These are phyloP conservation scores for Leptographium radiaticola DNA, from an alignment of 2,329 filamentous ascomycete genomes.

Conservation along the genomic window DNA sequence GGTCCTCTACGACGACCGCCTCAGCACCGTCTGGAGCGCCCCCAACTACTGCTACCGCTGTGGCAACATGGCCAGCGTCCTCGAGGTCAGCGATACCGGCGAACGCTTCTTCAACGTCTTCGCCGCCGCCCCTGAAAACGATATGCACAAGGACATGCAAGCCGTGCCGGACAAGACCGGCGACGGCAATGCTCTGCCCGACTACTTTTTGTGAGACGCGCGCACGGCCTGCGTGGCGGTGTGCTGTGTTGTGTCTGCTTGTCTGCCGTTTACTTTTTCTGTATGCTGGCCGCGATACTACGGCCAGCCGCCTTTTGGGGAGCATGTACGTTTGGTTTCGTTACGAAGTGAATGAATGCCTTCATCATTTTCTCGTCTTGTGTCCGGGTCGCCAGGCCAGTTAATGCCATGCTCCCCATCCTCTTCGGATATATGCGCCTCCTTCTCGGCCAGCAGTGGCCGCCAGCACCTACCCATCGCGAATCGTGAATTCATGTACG, in stretches of 20 bases:
- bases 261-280: too few species aligned
- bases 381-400: not conserved
- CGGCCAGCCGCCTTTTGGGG: too few species aligned
- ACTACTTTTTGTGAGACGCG: slow-evolving; percentile 52
- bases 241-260: not conserved
- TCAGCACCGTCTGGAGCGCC: slow-evolving; percentile 96
- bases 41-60: slow-evolving; percentile 94
- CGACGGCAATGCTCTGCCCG: slow-evolving; percentile 51
- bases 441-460: too few species aligned
- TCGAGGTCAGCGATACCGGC: slow-evolving; percentile 88
- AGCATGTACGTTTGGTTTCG: not conserved
- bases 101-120: slow-evolving; percentile 97
- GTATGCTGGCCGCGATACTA: too few species aligned
- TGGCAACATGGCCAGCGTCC: slow-evolving; percentile 91
- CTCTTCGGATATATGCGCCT: too few species aligned
- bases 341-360: not conserved
- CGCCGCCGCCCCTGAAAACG: slow-evolving; percentile 91
- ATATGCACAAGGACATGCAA: slow-evolving; percentile 76
- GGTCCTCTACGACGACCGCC: slow-evolving; percentile 83
- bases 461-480: not conserved
- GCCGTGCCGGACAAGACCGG: slow-evolving; percentile 53
- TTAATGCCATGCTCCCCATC: too few species aligned
- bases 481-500: not conserved
- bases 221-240: not conserved
- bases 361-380: not conserved